A percentile compares a stretch with the other conserved stretches of the same genome.
phyloP scores from a whole-genome alignment of 164 flowering plant species.

The Sextonia rubra region DNA sequence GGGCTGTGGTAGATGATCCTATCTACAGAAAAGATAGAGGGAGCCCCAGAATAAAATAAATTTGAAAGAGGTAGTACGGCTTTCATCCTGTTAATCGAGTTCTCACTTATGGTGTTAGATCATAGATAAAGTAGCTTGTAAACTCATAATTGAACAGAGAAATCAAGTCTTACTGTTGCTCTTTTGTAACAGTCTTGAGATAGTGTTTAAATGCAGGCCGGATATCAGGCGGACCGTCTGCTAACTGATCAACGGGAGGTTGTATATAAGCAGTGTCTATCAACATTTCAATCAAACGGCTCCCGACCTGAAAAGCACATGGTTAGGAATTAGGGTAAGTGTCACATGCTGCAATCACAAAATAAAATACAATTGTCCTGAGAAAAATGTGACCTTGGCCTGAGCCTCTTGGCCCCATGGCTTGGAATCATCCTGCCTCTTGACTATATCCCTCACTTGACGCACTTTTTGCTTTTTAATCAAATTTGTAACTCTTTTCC shows the following conservation, averaged over 20 bases:
- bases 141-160: background rate
- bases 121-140: background rate
- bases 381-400: conserved; percentile 57
- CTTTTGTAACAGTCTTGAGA: conserved; percentile 38
- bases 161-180: conserved; percentile 30
- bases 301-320: conserved; percentile 63
- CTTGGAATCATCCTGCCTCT: conserved; percentile 43
- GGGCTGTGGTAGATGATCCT: too few species aligned
- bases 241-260: conserved; percentile 63
- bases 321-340: background rate
- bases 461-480: conserved; percentile 67
- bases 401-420: conserved; percentile 65
- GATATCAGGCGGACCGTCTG: conserved; percentile 71
- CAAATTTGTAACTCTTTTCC: conserved; percentile 53
- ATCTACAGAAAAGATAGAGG: background rate
- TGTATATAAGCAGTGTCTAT: conserved; percentile 81
- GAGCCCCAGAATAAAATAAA: background rate
- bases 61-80: too few species aligned
- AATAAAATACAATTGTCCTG: background rate
- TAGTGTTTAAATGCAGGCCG: conserved; percentile 88
- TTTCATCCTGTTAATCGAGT: background rate
- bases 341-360: conserved; percentile 3
- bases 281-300: conserved; percentile 80
- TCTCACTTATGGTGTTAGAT: background rate
- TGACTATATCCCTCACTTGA: conserved; percentile 53